phyloP scores from a whole-genome alignment of 768 basidiomycete genomes.

The Bullera alba region DNA sequence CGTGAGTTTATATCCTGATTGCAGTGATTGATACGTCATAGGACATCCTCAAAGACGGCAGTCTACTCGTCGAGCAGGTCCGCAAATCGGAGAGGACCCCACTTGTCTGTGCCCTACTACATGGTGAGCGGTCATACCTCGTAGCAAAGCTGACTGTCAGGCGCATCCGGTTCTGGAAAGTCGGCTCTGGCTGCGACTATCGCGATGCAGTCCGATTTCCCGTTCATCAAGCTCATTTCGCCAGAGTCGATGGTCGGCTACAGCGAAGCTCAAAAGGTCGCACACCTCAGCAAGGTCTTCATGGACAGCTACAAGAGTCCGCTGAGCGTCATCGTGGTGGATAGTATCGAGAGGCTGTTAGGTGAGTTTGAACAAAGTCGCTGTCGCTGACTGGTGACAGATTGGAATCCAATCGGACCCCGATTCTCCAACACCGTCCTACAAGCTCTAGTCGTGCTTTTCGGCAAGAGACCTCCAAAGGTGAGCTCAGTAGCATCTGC shows the following conservation, averaged over 20 bases:
- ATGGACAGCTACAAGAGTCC: conserved; percentile 96
- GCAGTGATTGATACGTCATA: conserved; percentile 38
- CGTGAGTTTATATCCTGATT: conserved; percentile 51
- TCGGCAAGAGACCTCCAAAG: conserved; percentile 86
- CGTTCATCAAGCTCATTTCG: conserved; percentile 95
- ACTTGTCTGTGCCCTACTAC: conserved; percentile 79
- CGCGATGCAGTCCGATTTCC: conserved; percentile 85
- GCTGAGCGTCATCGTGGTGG: conserved; percentile 88
- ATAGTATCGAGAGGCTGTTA: conserved; percentile 84
- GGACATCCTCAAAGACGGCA: conserved; percentile 79
- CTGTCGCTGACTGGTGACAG: conserved; percentile 41
- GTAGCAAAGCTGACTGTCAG: conserved; percentile 20
- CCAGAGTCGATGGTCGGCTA: conserved; percentile 96
- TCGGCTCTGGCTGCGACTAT: conserved; percentile 91
- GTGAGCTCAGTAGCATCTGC: conserved; percentile 47
- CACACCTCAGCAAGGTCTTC: conserved; percentile 85
- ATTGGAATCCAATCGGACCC: conserved; percentile 96
- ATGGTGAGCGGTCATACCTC: conserved; percentile 49
- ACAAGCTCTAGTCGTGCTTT: conserved; percentile 79
- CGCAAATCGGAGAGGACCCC: conserved; percentile 81
- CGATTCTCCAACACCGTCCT: conserved; percentile 91
- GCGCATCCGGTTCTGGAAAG: conserved; percentile 85
- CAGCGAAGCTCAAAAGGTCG: conserved; percentile 84
- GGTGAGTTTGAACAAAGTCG: conserved; percentile 57
- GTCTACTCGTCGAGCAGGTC: conserved; percentile 88